A percentile compares a stretch with the other conserved stretches of the same genome.
These are phyloP conservation scores for Bolboschoenus planiculmis DNA, from an alignment of 176 grass and related monocot species.

Conservation along the genomic window DNA sequence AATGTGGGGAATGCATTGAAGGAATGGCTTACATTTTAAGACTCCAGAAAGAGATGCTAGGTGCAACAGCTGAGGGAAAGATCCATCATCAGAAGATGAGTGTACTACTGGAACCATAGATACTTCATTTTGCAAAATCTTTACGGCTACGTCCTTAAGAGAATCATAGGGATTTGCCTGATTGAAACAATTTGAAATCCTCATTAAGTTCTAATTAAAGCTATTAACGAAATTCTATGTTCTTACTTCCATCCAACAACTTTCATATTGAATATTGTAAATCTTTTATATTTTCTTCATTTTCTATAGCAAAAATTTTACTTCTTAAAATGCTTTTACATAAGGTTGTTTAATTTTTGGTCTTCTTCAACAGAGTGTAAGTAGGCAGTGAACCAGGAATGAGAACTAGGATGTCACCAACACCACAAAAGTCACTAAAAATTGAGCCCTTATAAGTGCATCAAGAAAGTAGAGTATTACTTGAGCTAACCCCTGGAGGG, in stretches of 20 bases:
- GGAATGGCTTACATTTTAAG: slow-evolving; percentile 67
- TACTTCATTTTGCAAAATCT: slow-evolving; percentile 74
- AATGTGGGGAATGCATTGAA: neutral
- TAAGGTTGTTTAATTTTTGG: neutral
- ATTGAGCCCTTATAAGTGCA: neutral
- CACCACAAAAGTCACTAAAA: neutral
- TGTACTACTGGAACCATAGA: slow-evolving; percentile 79
- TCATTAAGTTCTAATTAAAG: neutral
- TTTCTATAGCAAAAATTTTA: neutral
- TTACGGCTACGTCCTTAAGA: slow-evolving; percentile 72
- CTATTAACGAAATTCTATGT: neutral
- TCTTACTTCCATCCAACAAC: neutral
- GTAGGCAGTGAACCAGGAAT: neutral
- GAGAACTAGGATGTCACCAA: neutral
- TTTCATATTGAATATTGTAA: neutral
- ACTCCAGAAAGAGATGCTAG: slow-evolving; percentile 97
- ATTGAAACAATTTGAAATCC: neutral
- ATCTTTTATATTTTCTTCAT: neutral
- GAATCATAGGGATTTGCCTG: slow-evolving; percentile 80
- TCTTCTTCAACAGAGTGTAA: neutral
- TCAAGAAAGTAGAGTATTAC: slow-evolving; percentile 33
- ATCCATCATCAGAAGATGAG: slow-evolving; percentile 70
- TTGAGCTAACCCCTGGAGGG: slow-evolving; percentile 68
- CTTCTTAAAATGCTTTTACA: neutral
- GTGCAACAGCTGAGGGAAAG: slow-evolving; percentile 89